phyloP scores from a whole-genome alignment of 805 yeast species.

The Starmerella bombi region DNA sequence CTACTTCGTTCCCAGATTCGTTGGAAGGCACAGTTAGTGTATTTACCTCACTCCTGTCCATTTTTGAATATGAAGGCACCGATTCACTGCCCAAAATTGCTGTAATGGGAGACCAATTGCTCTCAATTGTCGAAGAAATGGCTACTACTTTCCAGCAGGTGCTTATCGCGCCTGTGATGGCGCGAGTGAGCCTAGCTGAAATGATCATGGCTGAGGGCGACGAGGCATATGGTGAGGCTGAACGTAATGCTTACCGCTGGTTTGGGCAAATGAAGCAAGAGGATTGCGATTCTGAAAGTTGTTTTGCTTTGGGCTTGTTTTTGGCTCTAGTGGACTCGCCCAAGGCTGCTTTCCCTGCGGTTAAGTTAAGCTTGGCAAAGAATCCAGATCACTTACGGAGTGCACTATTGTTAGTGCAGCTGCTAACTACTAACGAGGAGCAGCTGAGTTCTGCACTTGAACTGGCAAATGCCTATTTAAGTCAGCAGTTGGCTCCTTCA shows the following conservation, averaged over 20 bases:
- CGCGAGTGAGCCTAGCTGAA: conserved; percentile 9
- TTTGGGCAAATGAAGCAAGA: conserved; percentile 12
- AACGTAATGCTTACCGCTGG: conserved; percentile 13
- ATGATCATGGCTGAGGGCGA: conserved; percentile 14
- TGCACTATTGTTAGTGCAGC: conserved; percentile 54
- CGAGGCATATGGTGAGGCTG: conserved; percentile 10
- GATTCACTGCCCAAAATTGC: conserved; percentile 4
- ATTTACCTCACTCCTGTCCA: conserved; percentile 14
- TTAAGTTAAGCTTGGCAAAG: conserved; percentile 18
- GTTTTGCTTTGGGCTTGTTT: conserved; percentile 21
- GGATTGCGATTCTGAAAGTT: neutral
- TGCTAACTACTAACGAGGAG: conserved; percentile 46
- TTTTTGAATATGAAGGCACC: conserved; percentile 10
- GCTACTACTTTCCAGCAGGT: neutral
- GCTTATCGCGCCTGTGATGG: conserved; percentile 9
- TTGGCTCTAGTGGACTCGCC: conserved; percentile 20
- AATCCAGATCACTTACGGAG: conserved; percentile 45
- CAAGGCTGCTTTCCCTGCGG: conserved; percentile 20
- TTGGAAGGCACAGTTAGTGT: conserved; percentile 16
- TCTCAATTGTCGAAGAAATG: neutral
- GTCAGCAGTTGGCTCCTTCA: conserved; percentile 28
- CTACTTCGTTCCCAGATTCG: conserved; percentile 19
- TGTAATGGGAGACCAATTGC: conserved; percentile 1
- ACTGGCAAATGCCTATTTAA: conserved; percentile 41
- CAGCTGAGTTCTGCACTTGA: conserved; percentile 43